Evolutionary conservation across 805 yeast species (phyloP).

Genomic region (Scheffersomyces ergatensis): DNA sequence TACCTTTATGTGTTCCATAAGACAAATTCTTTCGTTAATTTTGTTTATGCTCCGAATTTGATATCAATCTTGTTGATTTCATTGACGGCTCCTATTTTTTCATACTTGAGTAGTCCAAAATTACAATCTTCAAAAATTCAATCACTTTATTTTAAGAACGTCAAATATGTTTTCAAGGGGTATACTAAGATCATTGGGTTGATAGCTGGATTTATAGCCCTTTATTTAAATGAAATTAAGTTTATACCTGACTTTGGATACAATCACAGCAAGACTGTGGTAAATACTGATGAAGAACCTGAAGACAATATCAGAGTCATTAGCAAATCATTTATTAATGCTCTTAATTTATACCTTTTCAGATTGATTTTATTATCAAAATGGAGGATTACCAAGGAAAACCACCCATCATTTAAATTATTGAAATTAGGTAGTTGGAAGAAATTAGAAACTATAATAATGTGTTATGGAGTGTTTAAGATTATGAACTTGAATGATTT

Average conservation of each 20-base stretch:
- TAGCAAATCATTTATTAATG: constrained; percentile 23
- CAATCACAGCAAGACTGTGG: background rate
- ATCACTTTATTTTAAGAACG: constrained; percentile 10
- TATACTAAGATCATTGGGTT: constrained; percentile 36
- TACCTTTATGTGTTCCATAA: constrained; percentile 16
- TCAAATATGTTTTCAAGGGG: constrained; percentile 27
- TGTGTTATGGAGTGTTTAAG: constrained; percentile 35
- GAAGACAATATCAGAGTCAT: constrained; percentile 16
- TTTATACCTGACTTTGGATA: constrained; percentile 18
- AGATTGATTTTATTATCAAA: constrained; percentile 35
- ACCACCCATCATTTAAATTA: constrained; percentile 30
- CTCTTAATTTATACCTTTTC: constrained; percentile 29
- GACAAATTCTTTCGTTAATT: constrained; percentile 30
- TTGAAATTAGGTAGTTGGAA: constrained; percentile 28
- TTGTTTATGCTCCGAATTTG: constrained; percentile 35
- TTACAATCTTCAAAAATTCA: constrained; percentile 3
- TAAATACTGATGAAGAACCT: constrained; percentile 7
- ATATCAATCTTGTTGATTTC: constrained; percentile 32
- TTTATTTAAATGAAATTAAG: constrained; percentile 20
- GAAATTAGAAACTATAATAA: constrained; percentile 26
- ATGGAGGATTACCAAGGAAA: constrained; percentile 41
- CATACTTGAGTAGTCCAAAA: constrained; percentile 7
- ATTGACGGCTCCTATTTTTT: constrained; percentile 29
- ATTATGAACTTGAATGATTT: constrained; percentile 37
- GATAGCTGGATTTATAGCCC: constrained; percentile 26